Evolutionary conservation across 192 early-diverging fungal species (phyloP), one percentile per base, ranked within the genome.

Genomic region (Pecoramyces ruminantium): DNA sequence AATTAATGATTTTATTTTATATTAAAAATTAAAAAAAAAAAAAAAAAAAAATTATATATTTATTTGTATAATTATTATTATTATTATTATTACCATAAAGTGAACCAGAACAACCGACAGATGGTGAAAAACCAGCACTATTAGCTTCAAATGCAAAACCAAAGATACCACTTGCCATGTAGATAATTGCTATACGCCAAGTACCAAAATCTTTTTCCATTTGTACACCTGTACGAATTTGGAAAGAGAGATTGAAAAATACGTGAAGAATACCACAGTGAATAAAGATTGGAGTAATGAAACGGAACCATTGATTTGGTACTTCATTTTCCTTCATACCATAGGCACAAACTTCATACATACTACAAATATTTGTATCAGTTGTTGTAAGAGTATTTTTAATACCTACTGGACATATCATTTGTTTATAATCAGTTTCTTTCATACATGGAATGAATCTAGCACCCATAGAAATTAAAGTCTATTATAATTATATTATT

Each of bases 91-190:
- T 81, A 87, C 89, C 89, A 83, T 86, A 91, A 13, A 91, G 77
- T 2, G 87, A 83, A 18, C 89, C 89, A 28, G 87, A 88, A 80
- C 86, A 86, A 29, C 89, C 89, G 11, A 91, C 88, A 78, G 88
- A 89, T 82, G 92, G 89, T 79, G 84, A 84, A 14, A 39, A 8
- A 13, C 86, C 83, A 13, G 80, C 81, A 6, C 85, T 85, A 39
- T 90, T 92, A 14, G 88, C 94, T 34, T 93, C 94, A 85, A 95
- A 92, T 28, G 95, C 83, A 86, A 95, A 94, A 21, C 95, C 94
- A 16, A 86, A 91, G 77, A 93, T 88, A 28, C 95, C 95, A 30
- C 88, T 87, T 8, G 87, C 84, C 79, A 94, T 84, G 84, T 95
- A 96, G 29, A 95, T 92, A 30, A 86, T 84, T 17, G 86, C 88